Conservation (phyloP, 192 early-diverging fungal genomes). For the Physocladia obscura region DNA sequence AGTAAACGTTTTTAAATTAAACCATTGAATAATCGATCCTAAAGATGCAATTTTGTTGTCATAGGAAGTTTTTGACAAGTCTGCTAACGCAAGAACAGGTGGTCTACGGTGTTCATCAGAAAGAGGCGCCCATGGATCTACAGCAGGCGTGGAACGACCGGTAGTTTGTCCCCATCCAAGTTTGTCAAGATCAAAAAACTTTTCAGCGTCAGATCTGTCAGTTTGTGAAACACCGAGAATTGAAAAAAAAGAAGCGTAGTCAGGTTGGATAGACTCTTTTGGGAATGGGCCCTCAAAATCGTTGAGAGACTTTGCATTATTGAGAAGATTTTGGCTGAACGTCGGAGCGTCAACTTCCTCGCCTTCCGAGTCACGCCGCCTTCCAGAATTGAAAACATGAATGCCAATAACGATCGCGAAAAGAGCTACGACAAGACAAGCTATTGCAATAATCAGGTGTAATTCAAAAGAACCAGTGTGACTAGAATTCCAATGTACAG, state of each 20-base stretch:
- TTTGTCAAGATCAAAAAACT: background rate
- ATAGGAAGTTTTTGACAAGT: background rate
- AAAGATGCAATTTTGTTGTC: background rate
- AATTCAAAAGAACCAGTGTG: background rate
- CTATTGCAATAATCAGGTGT: background rate
- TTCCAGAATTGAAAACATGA: background rate
- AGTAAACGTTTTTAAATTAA: background rate
- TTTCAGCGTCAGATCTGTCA: background rate
- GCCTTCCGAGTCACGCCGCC: background rate
- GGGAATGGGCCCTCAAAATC: background rate
- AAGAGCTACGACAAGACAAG: background rate
- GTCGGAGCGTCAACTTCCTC: background rate
- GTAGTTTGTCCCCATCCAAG: background rate
- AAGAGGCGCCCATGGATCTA: background rate
- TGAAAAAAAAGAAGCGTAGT: background rate
- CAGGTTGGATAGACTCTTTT: background rate
- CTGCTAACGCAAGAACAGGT: background rate
- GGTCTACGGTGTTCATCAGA: too few species aligned
- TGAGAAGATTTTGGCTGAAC: background rate
- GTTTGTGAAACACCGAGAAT: conserved; percentile 1
- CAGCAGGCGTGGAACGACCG: background rate
- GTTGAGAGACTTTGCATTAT: background rate
- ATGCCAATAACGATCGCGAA: background rate
- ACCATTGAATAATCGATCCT: background rate
- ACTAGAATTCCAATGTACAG: background rate